phyloP scores from a whole-genome alignment of 345 rosid genomes.

The Bretschneidera sinensis region DNA sequence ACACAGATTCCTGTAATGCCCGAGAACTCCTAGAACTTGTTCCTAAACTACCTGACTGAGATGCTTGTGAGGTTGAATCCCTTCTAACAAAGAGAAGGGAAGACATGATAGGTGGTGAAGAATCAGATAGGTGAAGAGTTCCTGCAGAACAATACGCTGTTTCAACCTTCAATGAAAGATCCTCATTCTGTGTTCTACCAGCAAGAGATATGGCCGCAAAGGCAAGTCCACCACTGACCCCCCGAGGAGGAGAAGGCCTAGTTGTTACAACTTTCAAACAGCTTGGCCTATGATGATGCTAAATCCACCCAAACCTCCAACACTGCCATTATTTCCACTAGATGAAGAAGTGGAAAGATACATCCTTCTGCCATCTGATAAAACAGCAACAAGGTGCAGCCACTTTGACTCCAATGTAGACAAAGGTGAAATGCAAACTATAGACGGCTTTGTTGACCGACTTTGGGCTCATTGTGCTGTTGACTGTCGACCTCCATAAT shows the following conservation, averaged over 20 bases:
- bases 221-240: conserved; percentile 80
- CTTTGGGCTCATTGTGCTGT: conserved; percentile 43
- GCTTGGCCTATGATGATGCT: conserved; percentile 56
- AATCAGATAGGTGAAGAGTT: conserved; percentile 89
- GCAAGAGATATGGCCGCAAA: conserved; percentile 78
- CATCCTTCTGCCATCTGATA: conserved; percentile 98
- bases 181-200: conserved; percentile 74
- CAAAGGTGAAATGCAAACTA: conserved; percentile 80
- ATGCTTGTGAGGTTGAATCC: conserved; percentile 77
- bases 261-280: conserved; percentile 88
- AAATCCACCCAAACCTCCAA: conserved; percentile 69
- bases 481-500: conserved; percentile 67
- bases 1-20: conserved; percentile 73
- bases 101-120: conserved; percentile 81
- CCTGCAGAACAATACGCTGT: conserved; percentile 79
- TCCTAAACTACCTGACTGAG: conserved; percentile 53
- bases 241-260: conserved; percentile 94
- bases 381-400: conserved; percentile 82
- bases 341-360: conserved; percentile 80
- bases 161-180: conserved; percentile 82
- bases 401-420: conserved; percentile 88
- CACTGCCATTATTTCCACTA: conserved; percentile 49
- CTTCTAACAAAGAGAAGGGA: conserved; percentile 82
- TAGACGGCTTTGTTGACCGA: conserved; percentile 71
- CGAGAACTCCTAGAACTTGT: conserved; percentile 69